Evolutionary conservation across 2,329 filamentous ascomycete species (phyloP), one percentile per base, ranked within the genome.

Genomic region (Onygenales sp.): DNA sequence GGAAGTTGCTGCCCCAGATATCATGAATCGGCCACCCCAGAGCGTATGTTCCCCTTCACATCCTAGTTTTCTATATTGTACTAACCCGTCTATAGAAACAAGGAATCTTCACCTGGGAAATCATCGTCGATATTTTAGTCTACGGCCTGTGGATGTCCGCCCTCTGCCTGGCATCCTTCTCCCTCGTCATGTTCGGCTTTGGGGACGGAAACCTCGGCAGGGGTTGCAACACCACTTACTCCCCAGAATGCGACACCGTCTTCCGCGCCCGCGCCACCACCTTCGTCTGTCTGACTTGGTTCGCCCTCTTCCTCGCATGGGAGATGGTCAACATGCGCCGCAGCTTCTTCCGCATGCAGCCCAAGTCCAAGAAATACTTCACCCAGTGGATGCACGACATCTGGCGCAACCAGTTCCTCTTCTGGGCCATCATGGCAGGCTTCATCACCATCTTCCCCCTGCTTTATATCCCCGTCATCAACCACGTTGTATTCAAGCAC

Each of bases 1-100:
- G 60, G 89, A 95, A 68, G 73, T 78, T 44, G 87, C 88, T 0
- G 81, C 84, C 0, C 78, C 81, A 2, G 86, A 92, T 64, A 84
- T 95, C 56, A 88, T 95, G 81, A 74, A 79, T 57, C 84, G 88
- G 51, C 87, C 88, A 6, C 90, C 90, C 0, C 87, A 92, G 58
- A 79, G 82, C 64, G 58, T 59, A 57, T 42, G 58, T 55, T 42
- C 32, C n/a, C 21, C 2, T 13, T 37, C 34, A 3, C 1, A 49
- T 34, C 52, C 27, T n/a, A 14, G 17, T 8, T 50, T 45, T 27
- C 45, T 14, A 10, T 49, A 21, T 34, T 50, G 42, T 37, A 8
- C 50, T 51, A 45, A 55, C 47, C 1, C 13, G 5, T 14, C 10
- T 43, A 52, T 46, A 59, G 58, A 80, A 81, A 68, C 70, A 73